A percentile compares a stretch with the other conserved stretches of the same genome.
Evolutionary conservation across 2,329 filamentous ascomycete species (phyloP).

Genomic region (Blumeria graminis): DNA sequence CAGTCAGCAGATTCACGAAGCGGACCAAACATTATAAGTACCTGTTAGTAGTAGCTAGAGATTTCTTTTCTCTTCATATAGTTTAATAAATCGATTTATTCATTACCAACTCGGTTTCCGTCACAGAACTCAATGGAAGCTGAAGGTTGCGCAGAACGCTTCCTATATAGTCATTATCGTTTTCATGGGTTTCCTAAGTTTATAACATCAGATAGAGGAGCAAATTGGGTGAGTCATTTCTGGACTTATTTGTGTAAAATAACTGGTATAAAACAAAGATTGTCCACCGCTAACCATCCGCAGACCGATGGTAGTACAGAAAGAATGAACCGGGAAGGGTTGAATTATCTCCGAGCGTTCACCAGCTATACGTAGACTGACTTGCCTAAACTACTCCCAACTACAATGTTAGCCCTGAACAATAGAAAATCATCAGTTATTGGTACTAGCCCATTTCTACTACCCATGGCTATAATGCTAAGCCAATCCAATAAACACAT

Average conservation of each 20-base stretch:
- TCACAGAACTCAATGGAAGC: slow-evolving; percentile 1
- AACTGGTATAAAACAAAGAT: not conserved
- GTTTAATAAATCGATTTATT: too few species aligned
- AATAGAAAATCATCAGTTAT: slow-evolving; percentile 1
- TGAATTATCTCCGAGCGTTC: not conserved
- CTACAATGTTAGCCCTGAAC: not conserved
- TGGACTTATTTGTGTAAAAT: not conserved
- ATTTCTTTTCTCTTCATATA: too few species aligned
- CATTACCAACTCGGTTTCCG: too few species aligned
- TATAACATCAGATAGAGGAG: not conserved
- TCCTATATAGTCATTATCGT: slow-evolving; percentile 1
- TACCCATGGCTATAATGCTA: not conserved
- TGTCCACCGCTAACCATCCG: not conserved
- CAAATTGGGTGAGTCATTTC: not conserved
- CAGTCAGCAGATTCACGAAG: too few species aligned
- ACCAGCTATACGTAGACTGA: not conserved
- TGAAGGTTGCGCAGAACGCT: not conserved
- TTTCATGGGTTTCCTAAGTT: slow-evolving; percentile 1
- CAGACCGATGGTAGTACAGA: not conserved
- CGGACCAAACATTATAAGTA: too few species aligned
- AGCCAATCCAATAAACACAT: not conserved
- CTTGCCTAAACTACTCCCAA: not conserved
- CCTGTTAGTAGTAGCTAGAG: too few species aligned
- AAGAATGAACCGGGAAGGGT: not conserved
- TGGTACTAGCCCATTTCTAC: not conserved